Evolutionary conservation across 2,329 filamentous ascomycete species (phyloP).

Genomic region (Pseudogymnoascus sp.): DNA sequence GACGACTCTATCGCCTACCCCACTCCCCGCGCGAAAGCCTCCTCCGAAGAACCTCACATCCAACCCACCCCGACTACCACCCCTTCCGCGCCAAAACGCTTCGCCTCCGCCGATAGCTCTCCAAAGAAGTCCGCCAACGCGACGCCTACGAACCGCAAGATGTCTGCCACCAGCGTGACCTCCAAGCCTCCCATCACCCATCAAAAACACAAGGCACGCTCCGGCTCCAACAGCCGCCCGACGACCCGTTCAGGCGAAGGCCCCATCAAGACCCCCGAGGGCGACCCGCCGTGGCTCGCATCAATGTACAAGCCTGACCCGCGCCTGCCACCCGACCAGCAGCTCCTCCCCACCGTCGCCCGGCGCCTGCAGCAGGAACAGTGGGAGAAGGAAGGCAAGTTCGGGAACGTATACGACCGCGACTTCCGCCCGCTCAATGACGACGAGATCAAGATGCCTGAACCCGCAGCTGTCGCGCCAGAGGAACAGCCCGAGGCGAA

Average conservation of each 20-base stretch:
- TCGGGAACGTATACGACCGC: constrained; percentile 76
- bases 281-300: constrained; percentile 91
- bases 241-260: constrained; percentile 51
- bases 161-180: constrained; percentile 10
- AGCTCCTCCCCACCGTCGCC: constrained; percentile 89
- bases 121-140: constrained; percentile 40
- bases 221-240: constrained; percentile 44
- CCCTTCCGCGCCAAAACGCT: constrained; percentile 24
- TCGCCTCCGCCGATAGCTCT: constrained; percentile 36
- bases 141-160: constrained; percentile 16
- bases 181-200: neutral
- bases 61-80: constrained; percentile 37
- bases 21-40: constrained; percentile 62
- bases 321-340: constrained; percentile 85
- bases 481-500: constrained; percentile 25
- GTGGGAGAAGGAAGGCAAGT: constrained; percentile 87
- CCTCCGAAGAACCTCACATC: constrained; percentile 53
- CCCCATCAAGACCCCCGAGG: constrained; percentile 65
- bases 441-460: constrained; percentile 35
- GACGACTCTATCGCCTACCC: constrained; percentile 50
- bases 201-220: neutral
- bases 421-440: constrained; percentile 78
- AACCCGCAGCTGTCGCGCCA: constrained; percentile 17
- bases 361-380: constrained; percentile 86
- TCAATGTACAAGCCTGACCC: constrained; percentile 95